phyloP scores from a whole-genome alignment of 371 early-diverging fungal species.

The Mycotypha africana region DNA sequence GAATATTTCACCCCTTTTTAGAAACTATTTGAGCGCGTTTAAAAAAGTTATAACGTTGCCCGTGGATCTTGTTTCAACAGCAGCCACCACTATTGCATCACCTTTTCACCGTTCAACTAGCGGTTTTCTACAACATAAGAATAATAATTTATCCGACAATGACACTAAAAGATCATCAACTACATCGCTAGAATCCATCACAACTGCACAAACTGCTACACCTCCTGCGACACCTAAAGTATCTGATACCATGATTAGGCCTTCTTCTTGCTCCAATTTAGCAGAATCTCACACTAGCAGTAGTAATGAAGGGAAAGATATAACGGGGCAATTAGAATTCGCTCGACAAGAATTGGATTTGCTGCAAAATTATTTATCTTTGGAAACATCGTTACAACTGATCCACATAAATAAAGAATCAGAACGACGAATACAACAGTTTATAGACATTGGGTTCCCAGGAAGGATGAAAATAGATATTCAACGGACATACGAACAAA shows the following conservation, averaged over 20 bases:
- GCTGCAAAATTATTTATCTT: constrained; percentile 62
- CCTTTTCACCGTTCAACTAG: constrained; percentile 14
- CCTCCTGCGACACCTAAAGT: constrained; percentile 25
- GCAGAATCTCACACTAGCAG: not conserved
- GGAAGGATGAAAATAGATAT: constrained; percentile 25
- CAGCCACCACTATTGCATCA: constrained; percentile 37
- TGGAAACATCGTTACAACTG: constrained; percentile 74
- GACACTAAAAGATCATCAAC: constrained; percentile 14
- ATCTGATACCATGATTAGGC: constrained; percentile 4
- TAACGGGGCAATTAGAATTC: constrained; percentile 15
- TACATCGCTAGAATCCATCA: constrained; percentile 9
- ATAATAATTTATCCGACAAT: not conserved
- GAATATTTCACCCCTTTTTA: too few species aligned
- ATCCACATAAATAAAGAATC: constrained; percentile 81
- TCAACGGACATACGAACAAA: constrained; percentile 53
- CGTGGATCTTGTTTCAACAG: constrained; percentile 44
- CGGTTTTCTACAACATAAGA: not conserved
- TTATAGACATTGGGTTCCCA: constrained; percentile 28
- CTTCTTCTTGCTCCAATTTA: constrained; percentile 3
- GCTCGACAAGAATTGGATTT: constrained; percentile 45
- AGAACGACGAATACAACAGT: constrained; percentile 51
- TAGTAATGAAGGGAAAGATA: constrained; percentile 8
- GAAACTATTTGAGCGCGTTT: constrained; percentile 50
- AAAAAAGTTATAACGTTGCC: constrained; percentile 45
- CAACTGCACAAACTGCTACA: constrained; percentile 13